These are phyloP conservation scores for Globisporangium spinosum DNA, from an alignment of 352 stramenopile genomes.

Conservation along the genomic window DNA sequence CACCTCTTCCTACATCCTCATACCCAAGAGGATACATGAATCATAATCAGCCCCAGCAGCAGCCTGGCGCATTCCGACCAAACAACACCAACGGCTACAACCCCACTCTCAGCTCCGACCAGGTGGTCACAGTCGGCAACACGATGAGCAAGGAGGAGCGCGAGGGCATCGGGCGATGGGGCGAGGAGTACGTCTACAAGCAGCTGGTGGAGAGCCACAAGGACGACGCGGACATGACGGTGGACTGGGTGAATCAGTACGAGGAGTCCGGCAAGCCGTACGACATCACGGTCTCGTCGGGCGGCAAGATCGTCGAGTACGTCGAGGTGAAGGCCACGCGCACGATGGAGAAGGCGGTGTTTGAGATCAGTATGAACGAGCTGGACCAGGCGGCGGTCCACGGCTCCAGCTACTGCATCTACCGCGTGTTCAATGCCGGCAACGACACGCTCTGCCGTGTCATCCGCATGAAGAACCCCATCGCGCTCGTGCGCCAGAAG, in stretches of 20 bases:
- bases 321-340: slow-evolving; percentile 85
- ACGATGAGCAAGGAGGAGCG: slow-evolving; percentile 73
- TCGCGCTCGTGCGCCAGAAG: slow-evolving; percentile 75
- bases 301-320: slow-evolving; percentile 63
- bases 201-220: slow-evolving; percentile 52
- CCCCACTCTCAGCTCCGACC: slow-evolving; percentile 5
- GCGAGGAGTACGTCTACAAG: slow-evolving; percentile 80
- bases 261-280: slow-evolving; percentile 84
- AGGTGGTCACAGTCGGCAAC: slow-evolving; percentile 34
- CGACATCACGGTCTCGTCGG: slow-evolving; percentile 59
- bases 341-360: slow-evolving; percentile 84
- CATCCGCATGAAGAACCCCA: slow-evolving; percentile 81
- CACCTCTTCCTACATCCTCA: slow-evolving; percentile 1
- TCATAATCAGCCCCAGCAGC: background rate
- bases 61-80: slow-evolving; percentile 5
- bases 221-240: slow-evolving; percentile 25
- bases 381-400: slow-evolving; percentile 76
- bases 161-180: slow-evolving; percentile 75
- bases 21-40: background rate
- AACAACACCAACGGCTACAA: background rate
- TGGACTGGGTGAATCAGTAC: slow-evolving; percentile 75
- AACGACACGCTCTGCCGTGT: slow-evolving; percentile 67
- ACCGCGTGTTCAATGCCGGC: slow-evolving; percentile 83
- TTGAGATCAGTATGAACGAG: slow-evolving; percentile 90
- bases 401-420: slow-evolving; percentile 80